A percentile compares a stretch with the other conserved stretches of the same genome.
Conservation (phyloP, 1,284 basidiomycete genomes). For the Leccinum solheimii region DNA sequence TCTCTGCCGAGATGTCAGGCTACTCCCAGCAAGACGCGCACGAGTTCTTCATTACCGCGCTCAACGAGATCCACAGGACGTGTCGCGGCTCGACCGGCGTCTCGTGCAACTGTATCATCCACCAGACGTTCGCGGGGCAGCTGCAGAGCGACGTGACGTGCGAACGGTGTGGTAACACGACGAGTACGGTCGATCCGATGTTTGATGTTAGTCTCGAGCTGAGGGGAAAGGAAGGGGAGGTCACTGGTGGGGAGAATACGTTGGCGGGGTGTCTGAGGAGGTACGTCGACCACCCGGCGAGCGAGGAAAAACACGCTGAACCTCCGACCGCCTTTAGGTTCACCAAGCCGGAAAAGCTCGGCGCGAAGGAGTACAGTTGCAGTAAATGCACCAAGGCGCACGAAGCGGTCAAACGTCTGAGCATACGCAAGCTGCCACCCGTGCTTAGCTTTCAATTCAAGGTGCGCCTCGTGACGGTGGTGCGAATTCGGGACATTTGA, state of each 20-base stretch:
- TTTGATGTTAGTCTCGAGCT: slow-evolving; percentile 91
- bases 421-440: slow-evolving; percentile 83
- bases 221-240: slow-evolving; percentile 52
- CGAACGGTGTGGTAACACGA: slow-evolving; percentile 73
- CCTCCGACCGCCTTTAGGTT: slow-evolving; percentile 45
- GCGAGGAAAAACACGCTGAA: background rate
- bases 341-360: slow-evolving; percentile 75
- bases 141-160: slow-evolving; percentile 91
- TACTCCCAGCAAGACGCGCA: slow-evolving; percentile 96
- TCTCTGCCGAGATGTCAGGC: slow-evolving; percentile 80
- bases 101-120: slow-evolving; percentile 89
- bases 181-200: slow-evolving; percentile 85
- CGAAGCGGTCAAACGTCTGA: slow-evolving; percentile 81
- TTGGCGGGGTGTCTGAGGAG: slow-evolving; percentile 69
- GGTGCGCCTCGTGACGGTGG: slow-evolving; percentile 42
- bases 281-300: slow-evolving; percentile 37
- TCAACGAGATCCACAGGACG: slow-evolving; percentile 84
- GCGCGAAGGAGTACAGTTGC: slow-evolving; percentile 72
- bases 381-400: slow-evolving; percentile 70
- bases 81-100: slow-evolving; percentile 70
- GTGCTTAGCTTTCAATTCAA: slow-evolving; percentile 97
- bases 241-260: slow-evolving; percentile 51
- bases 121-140: slow-evolving; percentile 86
- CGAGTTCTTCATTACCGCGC: slow-evolving; percentile 82
- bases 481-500: background rate